Evolutionary conservation across 2,329 filamentous ascomycete genomes (phyloP).

Genomic region (Scedosporium boydii): DNA sequence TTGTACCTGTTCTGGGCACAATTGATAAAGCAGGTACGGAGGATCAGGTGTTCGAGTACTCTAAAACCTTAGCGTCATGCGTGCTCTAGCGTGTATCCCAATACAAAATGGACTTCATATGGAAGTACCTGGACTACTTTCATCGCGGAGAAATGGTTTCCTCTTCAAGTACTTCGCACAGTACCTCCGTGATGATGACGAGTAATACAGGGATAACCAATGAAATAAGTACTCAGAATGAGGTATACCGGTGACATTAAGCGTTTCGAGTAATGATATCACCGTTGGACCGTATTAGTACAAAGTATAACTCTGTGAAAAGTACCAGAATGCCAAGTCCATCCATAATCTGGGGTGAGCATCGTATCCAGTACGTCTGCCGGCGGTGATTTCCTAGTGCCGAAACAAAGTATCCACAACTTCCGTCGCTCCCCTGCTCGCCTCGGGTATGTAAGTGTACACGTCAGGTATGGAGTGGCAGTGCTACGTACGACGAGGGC

Average conservation of each 20-base stretch:
- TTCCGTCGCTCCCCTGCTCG: not conserved
- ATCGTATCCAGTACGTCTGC: not conserved
- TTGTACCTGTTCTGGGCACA: conserved; percentile 9
- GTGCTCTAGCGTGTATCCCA: not conserved
- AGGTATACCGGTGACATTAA: no score
- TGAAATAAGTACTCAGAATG: no score
- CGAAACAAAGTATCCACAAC: not conserved
- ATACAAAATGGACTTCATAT: not conserved
- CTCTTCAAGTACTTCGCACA: no score
- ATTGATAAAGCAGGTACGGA: conserved; percentile 7
- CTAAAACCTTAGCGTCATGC: not conserved
- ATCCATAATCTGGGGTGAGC: not conserved
- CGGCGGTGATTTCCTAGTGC: not conserved
- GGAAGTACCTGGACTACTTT: not conserved
- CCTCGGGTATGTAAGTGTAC: not conserved
- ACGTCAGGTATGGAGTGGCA: not conserved
- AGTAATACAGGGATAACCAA: no score
- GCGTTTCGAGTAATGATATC: no score
- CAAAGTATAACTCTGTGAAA: not conserved
- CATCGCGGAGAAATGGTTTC: no score
- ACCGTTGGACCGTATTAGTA: no score
- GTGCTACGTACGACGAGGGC: not conserved
- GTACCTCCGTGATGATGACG: no score
- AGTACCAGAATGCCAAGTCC: not conserved
- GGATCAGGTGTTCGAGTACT: not conserved